These are phyloP conservation scores for Lachancea cidri DNA, from an alignment of 805 yeast species.

Conservation along the genomic window DNA sequence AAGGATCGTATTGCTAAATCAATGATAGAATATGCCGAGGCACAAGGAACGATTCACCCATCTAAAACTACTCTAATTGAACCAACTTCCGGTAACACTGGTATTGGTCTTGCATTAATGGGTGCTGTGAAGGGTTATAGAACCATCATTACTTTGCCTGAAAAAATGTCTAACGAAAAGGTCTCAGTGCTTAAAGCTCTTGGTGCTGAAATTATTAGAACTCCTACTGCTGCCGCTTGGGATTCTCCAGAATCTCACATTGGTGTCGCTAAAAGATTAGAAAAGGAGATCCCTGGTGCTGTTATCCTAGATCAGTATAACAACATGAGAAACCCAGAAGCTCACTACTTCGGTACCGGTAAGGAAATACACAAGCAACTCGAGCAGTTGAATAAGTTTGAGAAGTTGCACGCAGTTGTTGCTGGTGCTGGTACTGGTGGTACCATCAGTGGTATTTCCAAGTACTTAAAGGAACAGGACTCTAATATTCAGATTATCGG, in stretches of 20 bases:
- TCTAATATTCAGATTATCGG: constrained; percentile 58
- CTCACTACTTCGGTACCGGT: constrained; percentile 83
- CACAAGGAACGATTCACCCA: constrained; percentile 72
- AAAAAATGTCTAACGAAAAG: constrained; percentile 88
- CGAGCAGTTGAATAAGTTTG: constrained; percentile 34
- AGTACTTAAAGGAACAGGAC: constrained; percentile 67
- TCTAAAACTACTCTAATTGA: constrained; percentile 73
- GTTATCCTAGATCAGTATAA: constrained; percentile 80
- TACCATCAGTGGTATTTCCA: constrained; percentile 78
- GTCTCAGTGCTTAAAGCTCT: constrained; percentile 82
- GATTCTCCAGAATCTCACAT: constrained; percentile 88
- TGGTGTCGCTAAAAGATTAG: constrained; percentile 78
- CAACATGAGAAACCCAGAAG: constrained; percentile 73
- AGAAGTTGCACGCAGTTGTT: constrained; percentile 65
- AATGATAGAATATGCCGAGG: constrained; percentile 84
- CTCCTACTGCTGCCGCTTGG: constrained; percentile 92
- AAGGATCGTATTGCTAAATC: constrained; percentile 84
- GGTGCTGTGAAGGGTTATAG: constrained; percentile 87
- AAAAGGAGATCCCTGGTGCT: constrained; percentile 79
- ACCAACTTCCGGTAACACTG: constrained; percentile 90
- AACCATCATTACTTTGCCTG: constrained; percentile 83
- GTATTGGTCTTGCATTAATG: constrained; percentile 80
- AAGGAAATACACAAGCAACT: constrained; percentile 81
- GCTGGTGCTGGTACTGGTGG: constrained; percentile 97
- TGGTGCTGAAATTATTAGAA: constrained; percentile 87